Base-by-base conservation (phyloP, 345 rosid species). In the Populus davidiana region DNA sequence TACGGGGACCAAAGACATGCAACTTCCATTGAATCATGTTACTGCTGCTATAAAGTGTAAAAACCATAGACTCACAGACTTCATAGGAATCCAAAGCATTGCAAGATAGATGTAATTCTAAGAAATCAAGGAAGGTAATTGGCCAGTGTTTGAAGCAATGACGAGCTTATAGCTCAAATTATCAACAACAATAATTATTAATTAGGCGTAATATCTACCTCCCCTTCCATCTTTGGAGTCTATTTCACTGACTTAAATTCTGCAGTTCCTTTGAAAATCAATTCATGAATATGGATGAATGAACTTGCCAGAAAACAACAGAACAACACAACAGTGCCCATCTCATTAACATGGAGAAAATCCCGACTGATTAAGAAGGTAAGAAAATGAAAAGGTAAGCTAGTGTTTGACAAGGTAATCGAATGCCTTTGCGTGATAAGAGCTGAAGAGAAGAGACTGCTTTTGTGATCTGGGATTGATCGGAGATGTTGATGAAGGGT, bases 381-480 rank as follows among this genome's bases (percentile, higher is more conserved):
- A 6, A 8, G 41, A 69, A 4, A 39, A 11, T 70, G 36, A 33
- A 33, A 4, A 92, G 84, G 78, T 54, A 77, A 39, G 87, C 87
- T 35, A 94, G 83, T 43, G 84, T 82, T 41, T 76, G n/a, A 56
- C 79, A 62, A 18, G 92, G 92, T 81, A 94, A 84, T 36, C 88
- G 89, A 71, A 88, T 76, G 72, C 97, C 97, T 44, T 75, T 81
- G 5, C 82, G 71, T 5, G 91, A 72, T 20, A 92, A 77, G 10
- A 78, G 83, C 77, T 82, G 85, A 49, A 92, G 91, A 29, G 90
- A 89, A 41, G 86, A 81, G 35, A 89, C 82, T 56, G 94, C 91
- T 72, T 86, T 81, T 4, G 71, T 72, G 74, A 91, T 86, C 27
- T 84, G 87, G 69, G 74, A 81, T n/a, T 81, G 81, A 13, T 84